Base-by-base conservation (phyloP, 1,284 basidiomycete species). In the Phlebopus sp. region DNA sequence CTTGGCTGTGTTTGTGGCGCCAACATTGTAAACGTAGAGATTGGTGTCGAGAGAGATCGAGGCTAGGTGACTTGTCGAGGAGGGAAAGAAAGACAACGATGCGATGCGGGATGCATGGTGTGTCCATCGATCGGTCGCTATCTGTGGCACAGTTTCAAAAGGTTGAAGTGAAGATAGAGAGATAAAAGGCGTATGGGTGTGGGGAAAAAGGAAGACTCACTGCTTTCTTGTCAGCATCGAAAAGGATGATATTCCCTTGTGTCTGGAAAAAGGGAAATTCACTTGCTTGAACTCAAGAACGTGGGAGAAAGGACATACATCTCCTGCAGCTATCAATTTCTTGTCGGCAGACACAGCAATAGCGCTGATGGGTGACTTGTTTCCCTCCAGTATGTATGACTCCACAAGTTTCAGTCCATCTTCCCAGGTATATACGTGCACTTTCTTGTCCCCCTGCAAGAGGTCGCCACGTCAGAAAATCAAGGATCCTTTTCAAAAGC, bases 1-100 rank as follows among this genome's bases (percentile, higher is more conserved):
- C 69, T 47, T 54, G 11, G 49, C 25, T 19, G 82, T 84, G 67
- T 83, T 72, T 10, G 88, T 86, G 54, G 86, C 86, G 49, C 77
- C 76, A 32, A 92, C 82, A 56, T 85, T 86, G 86, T 92, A 98
- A 34, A 98, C 71, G 64, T 93, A 97, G 7, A 97, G 82, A 59
- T 92, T 83, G 23, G 94, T 96, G 65, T 99, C 96, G 31, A 96
- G 77, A 8, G 92, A 92, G 13, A 86, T 92, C 7, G 92, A 93
- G 2, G 86, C 92, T 51, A 90, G 82, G 58, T 93, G 59, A 1
- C 8, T 29, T 9, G 64, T 66, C 23, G 50, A 29, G 14, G 37
- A 17, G 1, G 47, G 36, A 3, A 46, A 47, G 46, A 65, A 98
- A 1, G 81, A 72, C 13, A 98, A 76, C 14, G 88, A 81, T 56